These are phyloP conservation scores for Arthrocladium fulminans DNA, from an alignment of 2,329 filamentous ascomycete genomes.

Conservation along the genomic window DNA sequence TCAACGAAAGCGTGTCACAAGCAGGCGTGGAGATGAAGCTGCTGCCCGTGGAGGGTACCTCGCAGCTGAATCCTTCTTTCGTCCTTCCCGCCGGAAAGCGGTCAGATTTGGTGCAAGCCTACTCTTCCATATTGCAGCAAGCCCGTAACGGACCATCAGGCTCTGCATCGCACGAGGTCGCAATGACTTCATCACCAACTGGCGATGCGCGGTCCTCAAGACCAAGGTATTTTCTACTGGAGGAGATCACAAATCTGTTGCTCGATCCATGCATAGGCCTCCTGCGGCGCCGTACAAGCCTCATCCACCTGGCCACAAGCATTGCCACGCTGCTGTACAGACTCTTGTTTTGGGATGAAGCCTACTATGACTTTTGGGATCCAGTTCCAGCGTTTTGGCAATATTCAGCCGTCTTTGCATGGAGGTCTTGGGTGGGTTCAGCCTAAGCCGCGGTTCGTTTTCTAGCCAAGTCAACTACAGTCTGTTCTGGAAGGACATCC, in stretches of 20 bases:
- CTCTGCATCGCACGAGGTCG: slow-evolving; percentile 12
- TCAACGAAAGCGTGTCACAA: slow-evolving; percentile 39
- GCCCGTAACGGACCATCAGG: slow-evolving; percentile 6
- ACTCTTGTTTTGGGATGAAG: slow-evolving; percentile 42
- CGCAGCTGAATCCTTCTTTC: slow-evolving; percentile 57
- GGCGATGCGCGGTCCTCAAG: slow-evolving; percentile 4
- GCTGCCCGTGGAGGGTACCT: slow-evolving; percentile 63
- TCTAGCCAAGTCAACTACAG: background rate
- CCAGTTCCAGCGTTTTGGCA: slow-evolving; percentile 43
- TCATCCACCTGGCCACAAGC: slow-evolving; percentile 14
- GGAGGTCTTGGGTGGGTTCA: background rate
- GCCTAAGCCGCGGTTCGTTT: background rate
- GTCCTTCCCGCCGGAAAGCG: slow-evolving; percentile 45
- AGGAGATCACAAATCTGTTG: slow-evolving; percentile 30
- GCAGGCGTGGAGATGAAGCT: slow-evolving; percentile 31
- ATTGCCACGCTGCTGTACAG: slow-evolving; percentile 32
- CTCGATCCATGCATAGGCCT: slow-evolving; percentile 40
- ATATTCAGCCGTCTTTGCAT: slow-evolving; percentile 24
- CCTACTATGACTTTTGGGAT: slow-evolving; percentile 41
- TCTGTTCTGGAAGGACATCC: background rate
- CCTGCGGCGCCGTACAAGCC: slow-evolving; percentile 20
- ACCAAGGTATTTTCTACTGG: background rate
- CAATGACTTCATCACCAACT: slow-evolving; percentile 1
- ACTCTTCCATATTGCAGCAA: slow-evolving; percentile 40
- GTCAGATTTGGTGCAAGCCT: slow-evolving; percentile 35